Evolutionary conservation across 2,329 filamentous ascomycete genomes (phyloP).

Genomic region (Calonectria honghensis): DNA sequence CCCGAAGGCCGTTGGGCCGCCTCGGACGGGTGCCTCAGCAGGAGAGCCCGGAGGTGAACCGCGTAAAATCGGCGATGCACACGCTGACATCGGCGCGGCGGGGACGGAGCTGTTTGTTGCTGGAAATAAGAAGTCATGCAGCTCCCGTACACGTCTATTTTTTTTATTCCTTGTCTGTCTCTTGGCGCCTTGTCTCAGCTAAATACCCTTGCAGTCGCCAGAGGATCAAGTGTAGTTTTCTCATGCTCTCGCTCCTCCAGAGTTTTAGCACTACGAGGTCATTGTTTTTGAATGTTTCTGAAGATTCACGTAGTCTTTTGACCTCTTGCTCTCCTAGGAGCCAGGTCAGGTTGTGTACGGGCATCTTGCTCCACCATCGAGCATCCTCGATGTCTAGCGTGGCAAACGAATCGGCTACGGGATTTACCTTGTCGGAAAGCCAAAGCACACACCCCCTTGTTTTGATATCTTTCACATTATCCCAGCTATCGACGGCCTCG

Average conservation of each 20-base stretch:
- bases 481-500: conserved; percentile 65
- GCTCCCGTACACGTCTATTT: neutral
- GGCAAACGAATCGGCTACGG: conserved; percentile 63
- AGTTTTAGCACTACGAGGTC: conserved; percentile 65
- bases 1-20: conserved; percentile 19
- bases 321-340: conserved; percentile 71
- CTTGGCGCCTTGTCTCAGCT: conserved; percentile 34
- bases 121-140: neutral
- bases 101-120: conserved; percentile 1
- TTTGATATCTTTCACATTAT: conserved; percentile 62
- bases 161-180: conserved; percentile 1
- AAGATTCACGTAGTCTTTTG: conserved; percentile 60
- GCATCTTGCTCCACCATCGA: conserved; percentile 62
- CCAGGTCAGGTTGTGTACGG: conserved; percentile 71
- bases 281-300: conserved; percentile 60
- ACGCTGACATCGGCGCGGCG: conserved; percentile 20
- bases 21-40: conserved; percentile 8
- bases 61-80: conserved; percentile 12
- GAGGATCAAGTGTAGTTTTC: conserved; percentile 68
- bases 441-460: conserved; percentile 69
- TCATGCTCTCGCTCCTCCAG: conserved; percentile 62
- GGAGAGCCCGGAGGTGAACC: conserved; percentile 9
- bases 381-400: conserved; percentile 64
- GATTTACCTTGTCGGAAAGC: conserved; percentile 53
- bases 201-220: conserved; percentile 78